phyloP scores from a whole-genome alignment of 2,329 filamentous ascomycete genomes.

The Ascosphaera aggregata region DNA sequence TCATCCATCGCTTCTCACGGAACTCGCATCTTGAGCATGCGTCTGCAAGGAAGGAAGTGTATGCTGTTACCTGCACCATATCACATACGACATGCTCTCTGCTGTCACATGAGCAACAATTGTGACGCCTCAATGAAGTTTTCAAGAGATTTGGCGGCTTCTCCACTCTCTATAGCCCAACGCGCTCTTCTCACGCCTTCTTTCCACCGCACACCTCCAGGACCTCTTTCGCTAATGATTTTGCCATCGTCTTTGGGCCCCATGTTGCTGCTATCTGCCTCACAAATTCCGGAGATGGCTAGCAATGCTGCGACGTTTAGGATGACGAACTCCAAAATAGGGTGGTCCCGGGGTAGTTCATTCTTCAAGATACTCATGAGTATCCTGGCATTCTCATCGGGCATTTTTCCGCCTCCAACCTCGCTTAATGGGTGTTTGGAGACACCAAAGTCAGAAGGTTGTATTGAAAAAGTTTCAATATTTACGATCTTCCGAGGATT shows the following conservation, averaged over 20 bases:
- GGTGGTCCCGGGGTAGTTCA: slow-evolving; percentile 50
- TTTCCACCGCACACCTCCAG: slow-evolving; percentile 79
- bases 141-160: slow-evolving; percentile 63
- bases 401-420: slow-evolving; percentile 68
- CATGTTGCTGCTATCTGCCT: slow-evolving; percentile 59
- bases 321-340: slow-evolving; percentile 79
- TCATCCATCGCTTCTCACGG: too few species aligned
- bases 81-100: slow-evolving; percentile 2
- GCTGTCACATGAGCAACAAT: slow-evolving; percentile 8
- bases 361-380: slow-evolving; percentile 53
- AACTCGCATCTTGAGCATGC: too few species aligned
- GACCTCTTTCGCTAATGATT: slow-evolving; percentile 61
- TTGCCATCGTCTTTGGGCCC: slow-evolving; percentile 56
- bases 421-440: slow-evolving; percentile 46
- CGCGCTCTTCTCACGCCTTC: slow-evolving; percentile 71
- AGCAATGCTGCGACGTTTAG: slow-evolving; percentile 83
- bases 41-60: too few species aligned
- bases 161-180: slow-evolving; percentile 71
- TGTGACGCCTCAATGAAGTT: slow-evolving; percentile 70
- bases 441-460: slow-evolving; percentile 74
- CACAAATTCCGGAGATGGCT: slow-evolving; percentile 66
- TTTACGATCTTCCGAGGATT: slow-evolving; percentile 25
- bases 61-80: too few species aligned
- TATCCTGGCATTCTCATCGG: slow-evolving; percentile 69
- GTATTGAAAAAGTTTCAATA: slow-evolving; percentile 54